Evolutionary conservation across 352 stramenopile genomes (phyloP), one percentile per base, ranked within the genome.

Genomic region (Globisporangium canariense): DNA sequence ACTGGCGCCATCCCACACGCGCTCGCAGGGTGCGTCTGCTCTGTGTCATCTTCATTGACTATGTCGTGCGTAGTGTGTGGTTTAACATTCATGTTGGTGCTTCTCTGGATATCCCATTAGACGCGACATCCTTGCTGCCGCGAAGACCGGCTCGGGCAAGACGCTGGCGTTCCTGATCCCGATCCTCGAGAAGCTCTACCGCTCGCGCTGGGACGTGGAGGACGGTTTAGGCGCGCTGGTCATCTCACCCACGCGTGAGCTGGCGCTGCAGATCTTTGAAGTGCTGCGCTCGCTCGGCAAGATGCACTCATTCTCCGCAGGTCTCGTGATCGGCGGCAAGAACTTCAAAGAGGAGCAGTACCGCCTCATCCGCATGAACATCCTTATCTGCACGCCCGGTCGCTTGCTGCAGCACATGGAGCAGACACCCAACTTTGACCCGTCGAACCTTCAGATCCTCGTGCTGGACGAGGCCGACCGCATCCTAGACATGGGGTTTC

Each of bases 401-500:
- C 79, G 98, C 25, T 67, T 99, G 38, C 77, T 99, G 61, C 97
- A 99, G 76, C 97, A 99, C 86, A 95, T 99, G 75, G 97, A 99
- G 77, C 96, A 99, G 81, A 99, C 97, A 41, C 90, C 94, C 4
- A 92, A 91, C 40, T 99, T 99, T 67, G 94, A 99, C 71, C 81
- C 93, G 7, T 91, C 86, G 58, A 91, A 97, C 64, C 67, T 99
- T 25, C 89, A 97, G 70, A 72, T 98, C 38, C 89, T 99, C 51
- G 96, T 99, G 25, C 96, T 99, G 64, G 98, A 99, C 71, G 98
- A 99, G 77, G 98, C 98, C 4, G 98, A 99, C 78, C 84, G 98
- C 28, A 99, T 99, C 62, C 71, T 99, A 34, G 96, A 99, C 77
- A 92, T 99, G 74, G 98, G 98, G 6, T 99, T 99, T 78, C 96